Base-by-base conservation (phyloP, 257 asterid species). In the Hygrophila difformis region DNA sequence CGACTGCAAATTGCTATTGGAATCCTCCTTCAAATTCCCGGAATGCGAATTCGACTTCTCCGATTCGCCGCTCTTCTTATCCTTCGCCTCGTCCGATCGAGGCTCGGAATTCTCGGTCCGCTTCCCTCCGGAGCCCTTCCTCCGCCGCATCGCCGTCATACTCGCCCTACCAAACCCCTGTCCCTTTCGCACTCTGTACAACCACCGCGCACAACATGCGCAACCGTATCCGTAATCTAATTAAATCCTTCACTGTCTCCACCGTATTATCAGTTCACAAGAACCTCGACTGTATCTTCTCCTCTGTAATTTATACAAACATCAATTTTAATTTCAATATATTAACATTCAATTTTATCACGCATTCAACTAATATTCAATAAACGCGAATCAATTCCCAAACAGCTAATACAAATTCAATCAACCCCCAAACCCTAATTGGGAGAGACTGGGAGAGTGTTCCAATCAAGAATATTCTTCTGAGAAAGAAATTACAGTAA, bases 111-210 rank as follows among this genome's bases (percentile, higher is more conserved):
- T 63, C 21, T 54, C 65, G 24, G 49, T 46, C 44, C 38, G 55
- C 34, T 53, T 69, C 48, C 55, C 66, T 15, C 18, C 65, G 16
- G 49, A 11, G 28, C 65, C 74, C 55, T 60, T 70, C 33, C 72
- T 70, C 34, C 78, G 75, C 58, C 72, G 39, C 65, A 49, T 28
- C 54, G 44, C 47, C 64, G 55, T 16, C 69, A 60, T 59, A n/a
- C 39, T 9, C 17, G 6, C 4, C 35, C 29, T 14, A 22, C 6
- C 42, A 1, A 13, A 23, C n/a, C n/a, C n/a, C n/a, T n/a, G n/a
- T n/a, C n/a, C n/a, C n/a, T n/a, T n/a, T n/a, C n/a, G n/a, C n/a
- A n/a, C n/a, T 48, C 12, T 44, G 41, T 42, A 47, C 8, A 8
- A 44, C 44, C 50, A 40, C 31, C 29, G 23, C 12, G 50, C 10